Evolutionary conservation across 495 filamentous ascomycete species (phyloP).

Genomic region (Mycothermus thermophilus): DNA sequence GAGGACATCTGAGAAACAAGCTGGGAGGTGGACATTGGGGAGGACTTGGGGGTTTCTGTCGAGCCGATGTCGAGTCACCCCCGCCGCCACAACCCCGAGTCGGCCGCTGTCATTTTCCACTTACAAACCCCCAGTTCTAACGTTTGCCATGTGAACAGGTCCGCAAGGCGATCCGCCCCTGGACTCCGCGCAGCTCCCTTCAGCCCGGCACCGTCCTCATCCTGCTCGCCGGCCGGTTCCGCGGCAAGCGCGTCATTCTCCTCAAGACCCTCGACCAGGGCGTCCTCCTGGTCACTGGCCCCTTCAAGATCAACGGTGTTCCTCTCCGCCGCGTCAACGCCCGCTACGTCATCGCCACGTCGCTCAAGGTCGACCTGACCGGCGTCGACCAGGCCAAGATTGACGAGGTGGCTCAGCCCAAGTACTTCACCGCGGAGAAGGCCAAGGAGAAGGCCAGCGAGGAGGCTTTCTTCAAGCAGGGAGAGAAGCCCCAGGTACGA

Average conservation of each 20-base stretch:
- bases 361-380: constrained; percentile 69
- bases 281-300: constrained; percentile 95
- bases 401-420: constrained; percentile 67
- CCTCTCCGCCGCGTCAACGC: constrained; percentile 95
- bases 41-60: neutral
- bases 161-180: constrained; percentile 82
- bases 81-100: no score
- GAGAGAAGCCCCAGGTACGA: constrained; percentile 89
- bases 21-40: no score
- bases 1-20: no score
- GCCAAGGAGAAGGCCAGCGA: constrained; percentile 74
- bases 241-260: constrained; percentile 98
- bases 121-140: constrained; percentile 20
- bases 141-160: constrained; percentile 41
- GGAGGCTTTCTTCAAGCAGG: constrained; percentile 98
- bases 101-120: no score
- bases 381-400: constrained; percentile 71
- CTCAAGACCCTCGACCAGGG: constrained; percentile 94
- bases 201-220: constrained; percentile 90
- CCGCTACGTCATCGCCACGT: constrained; percentile 97
- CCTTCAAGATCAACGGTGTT: constrained; percentile 99
- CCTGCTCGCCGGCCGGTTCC: constrained; percentile 98
- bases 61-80: no score
- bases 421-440: constrained; percentile 96
- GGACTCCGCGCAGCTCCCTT: constrained; percentile 73